Base-by-base conservation (phyloP, 371 early-diverging fungal species). In the Capniomyces stellatus region DNA sequence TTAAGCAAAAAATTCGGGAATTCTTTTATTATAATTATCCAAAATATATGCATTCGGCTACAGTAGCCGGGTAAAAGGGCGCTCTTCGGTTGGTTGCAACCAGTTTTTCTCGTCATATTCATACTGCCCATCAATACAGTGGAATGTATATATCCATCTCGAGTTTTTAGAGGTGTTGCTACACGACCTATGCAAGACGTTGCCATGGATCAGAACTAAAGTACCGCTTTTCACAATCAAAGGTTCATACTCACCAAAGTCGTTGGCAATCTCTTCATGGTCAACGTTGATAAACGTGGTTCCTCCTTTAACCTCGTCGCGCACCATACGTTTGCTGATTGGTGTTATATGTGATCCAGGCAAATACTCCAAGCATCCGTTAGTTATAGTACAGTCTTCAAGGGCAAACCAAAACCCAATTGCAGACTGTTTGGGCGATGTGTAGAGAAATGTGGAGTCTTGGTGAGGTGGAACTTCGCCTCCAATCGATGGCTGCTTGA, bases 81-180 rank as follows among this genome's bases (percentile, higher is more conserved):
- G 6, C 12, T 46, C 46, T 21, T 21, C 19, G 19, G 23, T 46
- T 51, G 51, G 51, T 22, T 71, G 74, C 42, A 71, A 46, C 86
- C 86, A 85, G 61, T 87, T 87, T 54, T 78, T 72, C 3, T 58
- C 58, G 43, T 78, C 78, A 46, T 86, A 83, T 12, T 66, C 48
- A 21, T 71, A 72, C 3, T 69, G 56, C 1, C 88, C 88, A 43
- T 94, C 95, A 58, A 92, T 83, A 31, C 79, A 71, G 59, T 94
- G 95, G 71, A 92, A 94, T 0, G 95, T 92, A 66, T 94, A 94
- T 40, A 88, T 87, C 63, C 75, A 87, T 6, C 95, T 78, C 18
- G 83, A 80, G 55, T 80, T 73, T 42, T 63, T 58, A n/a, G 88
- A 87, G 23, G 55, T 54, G 64, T 94, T 94, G 47, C 79, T 80